Evolutionary conservation across 441 rosid genomes (phyloP), one percentile per base, ranked within the genome.

Genomic region (Breynia disticha): DNA sequence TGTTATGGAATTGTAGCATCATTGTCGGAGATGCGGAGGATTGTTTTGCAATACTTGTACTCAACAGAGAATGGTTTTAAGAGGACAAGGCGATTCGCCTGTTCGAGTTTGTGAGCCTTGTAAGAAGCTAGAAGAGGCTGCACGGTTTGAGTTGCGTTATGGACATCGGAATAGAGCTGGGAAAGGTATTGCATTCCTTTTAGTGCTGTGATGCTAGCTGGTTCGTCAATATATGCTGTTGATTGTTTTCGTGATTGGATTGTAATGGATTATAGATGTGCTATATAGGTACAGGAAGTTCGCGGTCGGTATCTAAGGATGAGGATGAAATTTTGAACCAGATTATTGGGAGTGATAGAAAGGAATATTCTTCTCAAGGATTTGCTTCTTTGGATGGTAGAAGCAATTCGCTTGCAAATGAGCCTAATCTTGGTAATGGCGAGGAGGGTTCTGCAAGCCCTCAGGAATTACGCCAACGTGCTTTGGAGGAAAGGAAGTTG

Each of bases 61-160:
- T 7, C 86, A 73, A 68, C 85, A 81, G 46, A 68, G 87, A 66
- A 89, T 93, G 95, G 55, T 65, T 6, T 69, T 93, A 51, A 87
- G 97, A 13, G 95, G 99, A 16, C 95, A 86, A 70, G 96, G 99
- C 32, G 96, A 93, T 72, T 67, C 86, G 0, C 83, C 95, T 28
- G 97, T 93, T 41, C 90, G 97, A 22, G 79, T 83, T 57, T 93
- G 99, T 66, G 99, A 89, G 22, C 90, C 99, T 1, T 93, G 96
- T 77, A 89, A 84, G 72, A 77, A 72, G 55, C 71, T 87, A 19
- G 95, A 89, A 72, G 97, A 89, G 81, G 96, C 93, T 14, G 96
- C 95, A 0, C 84, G 96, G 12, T 86, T 86, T 64, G 97, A 89
- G 82, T 49, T 74, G 68, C 86, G 93, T 7, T 78, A 83, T 52